Base-by-base conservation (phyloP, 805 yeast genomes). In the Tetrapisispora fleetii region DNA sequence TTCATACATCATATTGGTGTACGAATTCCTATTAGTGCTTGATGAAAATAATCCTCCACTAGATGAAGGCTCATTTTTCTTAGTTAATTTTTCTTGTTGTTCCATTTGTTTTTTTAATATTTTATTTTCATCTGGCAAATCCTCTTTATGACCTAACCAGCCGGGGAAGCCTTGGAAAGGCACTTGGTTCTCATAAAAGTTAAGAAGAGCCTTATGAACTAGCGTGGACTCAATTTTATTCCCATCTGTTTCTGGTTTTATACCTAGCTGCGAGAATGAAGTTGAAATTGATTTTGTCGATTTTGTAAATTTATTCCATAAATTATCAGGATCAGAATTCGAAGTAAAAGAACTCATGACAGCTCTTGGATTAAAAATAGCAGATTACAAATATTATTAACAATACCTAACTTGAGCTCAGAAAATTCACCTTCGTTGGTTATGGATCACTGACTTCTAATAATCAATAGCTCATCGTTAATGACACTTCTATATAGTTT, bases 191-290 rank as follows among this genome's bases (percentile, higher is more conserved):
- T 62, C 52, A 52, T 74, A 75, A 56, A 59, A 71, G 45, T 66
- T 63, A 11, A 72, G 69, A 41, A 75, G 51, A 1, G 77, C 72
- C 49, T 74, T 67, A 50, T 73, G 74, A 5, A 75, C 65, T 8
- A 73, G 64, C 0, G 79, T 75, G 32, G 73, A 66, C 13, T 67
- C 67, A 24, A 68, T 67, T 1, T 66, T 54, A 30, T 65, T 69
- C 24, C 76, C 76, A 50, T 75, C 79, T 40, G 63, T 59, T 43
- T 75, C 78, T 7, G 59, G 49, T 42, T 56, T 61, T 1, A 58
- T 40, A 3, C 66, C 58, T 2, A 63, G 47, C 13, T 59, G 57
- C 3, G 62, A 47, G 17, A 64, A 49, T 8, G 67, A 62, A 1
- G 62, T 48, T 1, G 66, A 62, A 14, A 64, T 40, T 1, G 63